Evolutionary conservation across 805 yeast genomes (phyloP).

Genomic region (Yamadazyma akitaensis): DNA sequence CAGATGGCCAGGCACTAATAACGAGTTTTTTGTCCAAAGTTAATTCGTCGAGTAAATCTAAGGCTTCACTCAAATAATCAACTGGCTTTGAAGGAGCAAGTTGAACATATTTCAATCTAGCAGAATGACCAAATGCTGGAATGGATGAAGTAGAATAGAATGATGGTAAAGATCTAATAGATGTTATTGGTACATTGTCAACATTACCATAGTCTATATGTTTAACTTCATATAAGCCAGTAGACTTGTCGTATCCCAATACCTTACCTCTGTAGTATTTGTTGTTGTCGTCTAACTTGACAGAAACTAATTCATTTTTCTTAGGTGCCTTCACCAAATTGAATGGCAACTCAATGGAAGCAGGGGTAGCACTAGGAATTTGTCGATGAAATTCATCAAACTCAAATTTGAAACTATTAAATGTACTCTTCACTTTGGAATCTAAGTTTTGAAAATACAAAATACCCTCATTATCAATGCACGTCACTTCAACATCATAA

Average conservation of each 20-base stretch:
- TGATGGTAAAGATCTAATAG: slow-evolving; percentile 52
- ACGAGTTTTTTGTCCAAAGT: slow-evolving; percentile 52
- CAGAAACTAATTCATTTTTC: slow-evolving; percentile 57
- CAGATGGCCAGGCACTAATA: slow-evolving; percentile 45
- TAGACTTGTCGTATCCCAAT: slow-evolving; percentile 40
- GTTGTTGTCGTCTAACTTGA: slow-evolving; percentile 49
- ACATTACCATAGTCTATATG: slow-evolving; percentile 62
- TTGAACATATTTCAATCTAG: slow-evolving; percentile 49
- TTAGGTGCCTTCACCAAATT: slow-evolving; percentile 43
- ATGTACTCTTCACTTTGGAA: slow-evolving; percentile 31
- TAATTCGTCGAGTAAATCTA: slow-evolving; percentile 51
- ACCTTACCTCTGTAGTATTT: slow-evolving; percentile 60
- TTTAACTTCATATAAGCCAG: slow-evolving; percentile 46
- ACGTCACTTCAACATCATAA: slow-evolving; percentile 54
- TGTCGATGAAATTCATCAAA: slow-evolving; percentile 46
- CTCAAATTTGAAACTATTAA: slow-evolving; percentile 43
- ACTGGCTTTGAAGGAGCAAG: slow-evolving; percentile 56
- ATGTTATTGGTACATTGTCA: slow-evolving; percentile 41
- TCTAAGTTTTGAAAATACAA: slow-evolving; percentile 46
- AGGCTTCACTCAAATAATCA: slow-evolving; percentile 54
- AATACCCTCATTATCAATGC: slow-evolving; percentile 40
- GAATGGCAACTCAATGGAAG: slow-evolving; percentile 37
- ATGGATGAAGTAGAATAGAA: slow-evolving; percentile 38
- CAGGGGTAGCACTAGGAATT: slow-evolving; percentile 31
- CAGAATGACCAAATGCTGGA: slow-evolving; percentile 57